phyloP scores from a whole-genome alignment of 2,329 filamentous ascomycete species.

The Alternaria alternata region DNA sequence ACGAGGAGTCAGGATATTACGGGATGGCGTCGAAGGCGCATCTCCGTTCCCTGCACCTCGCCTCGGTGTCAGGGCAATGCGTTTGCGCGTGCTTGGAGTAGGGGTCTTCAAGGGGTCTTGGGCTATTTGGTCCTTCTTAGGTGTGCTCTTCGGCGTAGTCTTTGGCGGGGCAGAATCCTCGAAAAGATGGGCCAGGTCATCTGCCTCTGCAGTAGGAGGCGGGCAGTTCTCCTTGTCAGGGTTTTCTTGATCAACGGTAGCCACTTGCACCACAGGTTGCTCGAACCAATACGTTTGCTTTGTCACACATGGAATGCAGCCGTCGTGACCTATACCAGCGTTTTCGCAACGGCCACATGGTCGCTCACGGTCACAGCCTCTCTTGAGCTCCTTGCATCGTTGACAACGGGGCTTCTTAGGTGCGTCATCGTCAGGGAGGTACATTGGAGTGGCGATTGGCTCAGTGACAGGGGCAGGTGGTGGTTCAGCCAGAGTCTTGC shows the following conservation, averaged over 20 bases:
- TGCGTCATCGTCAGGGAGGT: slow-evolving; percentile 20
- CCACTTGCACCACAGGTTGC: slow-evolving; percentile 20
- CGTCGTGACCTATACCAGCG: slow-evolving; percentile 31
- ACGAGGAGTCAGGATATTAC: slow-evolving; percentile 49
- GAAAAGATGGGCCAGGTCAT: slow-evolving; percentile 72
- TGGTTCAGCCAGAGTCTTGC: slow-evolving; percentile 67
- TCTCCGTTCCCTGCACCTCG: slow-evolving; percentile 27
- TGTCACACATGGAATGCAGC: slow-evolving; percentile 31
- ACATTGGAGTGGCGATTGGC: slow-evolving; percentile 10
- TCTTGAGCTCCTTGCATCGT: slow-evolving; percentile 35
- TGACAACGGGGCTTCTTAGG: slow-evolving; percentile 35
- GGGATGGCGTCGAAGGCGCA: slow-evolving; percentile 40
- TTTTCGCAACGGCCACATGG: slow-evolving; percentile 34
- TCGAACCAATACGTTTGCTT: slow-evolving; percentile 29
- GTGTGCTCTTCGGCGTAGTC: slow-evolving; percentile 64
- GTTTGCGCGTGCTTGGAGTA: slow-evolving; percentile 50
- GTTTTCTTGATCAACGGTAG: slow-evolving; percentile 28
- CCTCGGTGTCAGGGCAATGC: slow-evolving; percentile 47
- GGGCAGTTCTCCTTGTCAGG: slow-evolving; percentile 67
- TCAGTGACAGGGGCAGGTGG: slow-evolving; percentile 14
- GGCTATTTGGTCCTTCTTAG: slow-evolving; percentile 67
- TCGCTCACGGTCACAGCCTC: slow-evolving; percentile 36
- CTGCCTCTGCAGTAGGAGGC: slow-evolving; percentile 47
- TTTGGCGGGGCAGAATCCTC: slow-evolving; percentile 67
- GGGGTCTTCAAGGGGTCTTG: slow-evolving; percentile 57